Conservation (phyloP, 768 basidiomycete species). For the Pleurotus sapidus region DNA sequence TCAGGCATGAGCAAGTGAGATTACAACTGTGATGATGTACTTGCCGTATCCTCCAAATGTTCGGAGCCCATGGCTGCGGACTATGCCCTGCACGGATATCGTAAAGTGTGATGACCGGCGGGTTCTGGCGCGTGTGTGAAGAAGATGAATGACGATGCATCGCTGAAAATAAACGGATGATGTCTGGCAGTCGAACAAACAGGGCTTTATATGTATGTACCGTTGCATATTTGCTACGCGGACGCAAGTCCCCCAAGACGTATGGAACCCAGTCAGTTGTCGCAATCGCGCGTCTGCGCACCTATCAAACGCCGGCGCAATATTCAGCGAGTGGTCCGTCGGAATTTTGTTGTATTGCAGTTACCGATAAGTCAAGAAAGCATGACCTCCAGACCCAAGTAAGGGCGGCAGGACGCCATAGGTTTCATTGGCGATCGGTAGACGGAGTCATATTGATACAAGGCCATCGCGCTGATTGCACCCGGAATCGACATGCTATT, state of each 20-base stretch:
- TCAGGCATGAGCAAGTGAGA: background rate
- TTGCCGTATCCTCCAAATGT: constrained; percentile 71
- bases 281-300: constrained; percentile 1
- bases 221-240: too few relatives aligned
- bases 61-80: constrained; percentile 74
- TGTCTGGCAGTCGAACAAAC: background rate
- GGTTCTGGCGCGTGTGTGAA: constrained; percentile 7
- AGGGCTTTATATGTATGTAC: too few relatives aligned
- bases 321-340: background rate
- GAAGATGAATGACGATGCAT: constrained; percentile 1
- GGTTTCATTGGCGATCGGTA: background rate
- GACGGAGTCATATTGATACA: constrained; percentile 5
- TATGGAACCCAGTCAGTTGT: constrained; percentile 1
- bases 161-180: background rate
- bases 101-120: constrained; percentile 60
- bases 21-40: constrained; percentile 5
- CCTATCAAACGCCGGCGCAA: constrained; percentile 4
- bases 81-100: constrained; percentile 55
- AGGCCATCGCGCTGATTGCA: constrained; percentile 2
- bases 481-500: background rate
- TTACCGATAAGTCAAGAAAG: constrained; percentile 1
- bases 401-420: background rate
- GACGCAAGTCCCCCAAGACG: too few relatives aligned
- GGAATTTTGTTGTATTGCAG: constrained; percentile 1
- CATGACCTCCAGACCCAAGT: background rate